Evolutionary conservation across 2,329 filamentous ascomycete species (phyloP).

Genomic region (Colletotrichum brevisporum): DNA sequence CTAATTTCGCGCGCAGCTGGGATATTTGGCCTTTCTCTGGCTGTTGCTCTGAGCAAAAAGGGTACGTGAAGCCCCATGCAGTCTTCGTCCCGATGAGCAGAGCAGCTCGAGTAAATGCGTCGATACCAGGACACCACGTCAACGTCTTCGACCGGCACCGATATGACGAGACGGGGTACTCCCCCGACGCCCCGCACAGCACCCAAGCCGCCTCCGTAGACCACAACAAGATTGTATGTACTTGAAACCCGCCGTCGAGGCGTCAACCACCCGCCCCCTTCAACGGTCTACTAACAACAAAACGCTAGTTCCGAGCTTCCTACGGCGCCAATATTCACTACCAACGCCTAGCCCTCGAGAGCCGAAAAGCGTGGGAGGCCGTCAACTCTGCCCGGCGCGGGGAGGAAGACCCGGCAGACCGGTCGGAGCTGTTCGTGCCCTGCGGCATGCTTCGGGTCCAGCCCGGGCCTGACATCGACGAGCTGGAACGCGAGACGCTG

Average conservation of each 20-base stretch:
- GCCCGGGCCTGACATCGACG: constrained; percentile 41
- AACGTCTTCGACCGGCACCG: constrained; percentile 44
- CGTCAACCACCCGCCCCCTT: neutral
- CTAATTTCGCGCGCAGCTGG: constrained; percentile 38
- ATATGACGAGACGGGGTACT: constrained; percentile 44
- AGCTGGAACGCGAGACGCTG: constrained; percentile 45
- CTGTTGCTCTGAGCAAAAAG: constrained; percentile 43
- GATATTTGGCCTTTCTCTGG: constrained; percentile 45
- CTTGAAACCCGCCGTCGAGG: neutral
- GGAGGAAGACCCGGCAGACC: constrained; percentile 18
- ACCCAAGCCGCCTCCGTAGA: constrained; percentile 46
- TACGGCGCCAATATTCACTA: constrained; percentile 46
- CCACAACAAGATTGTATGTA: constrained; percentile 46
- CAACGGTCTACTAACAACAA: neutral
- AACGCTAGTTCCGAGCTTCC: constrained; percentile 44
- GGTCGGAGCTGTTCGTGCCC: constrained; percentile 40
- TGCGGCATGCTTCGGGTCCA: constrained; percentile 48
- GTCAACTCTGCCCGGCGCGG: constrained; percentile 34
- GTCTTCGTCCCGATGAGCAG: no score
- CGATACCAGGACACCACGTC: constrained; percentile 30
- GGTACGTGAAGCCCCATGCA: constrained; percentile 23
- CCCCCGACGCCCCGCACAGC: constrained; percentile 34
- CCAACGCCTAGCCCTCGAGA: constrained; percentile 45
- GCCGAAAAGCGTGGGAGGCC: constrained; percentile 43
- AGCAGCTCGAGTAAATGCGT: neutral